Base-by-base conservation (phyloP, 441 rosid genomes). In the Kokia cookei region DNA sequence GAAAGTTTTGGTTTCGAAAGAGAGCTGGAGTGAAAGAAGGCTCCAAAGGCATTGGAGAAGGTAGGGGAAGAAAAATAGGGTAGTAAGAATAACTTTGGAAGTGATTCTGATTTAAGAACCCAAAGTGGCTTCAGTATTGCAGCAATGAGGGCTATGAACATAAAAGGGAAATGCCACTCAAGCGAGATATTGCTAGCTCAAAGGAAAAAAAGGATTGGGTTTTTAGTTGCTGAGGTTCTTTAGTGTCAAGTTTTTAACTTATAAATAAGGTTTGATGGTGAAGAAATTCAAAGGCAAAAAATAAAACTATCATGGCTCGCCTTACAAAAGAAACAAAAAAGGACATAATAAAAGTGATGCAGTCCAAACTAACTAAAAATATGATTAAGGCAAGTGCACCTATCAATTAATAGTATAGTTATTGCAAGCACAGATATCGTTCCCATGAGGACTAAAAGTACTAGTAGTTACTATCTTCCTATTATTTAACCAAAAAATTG, bases 11-110 rank as follows among this genome's bases (percentile, higher is more conserved):
- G 84, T 83, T 79, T 63, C 65, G 89, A 70, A 82, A 83, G 61
- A 79, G 54, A 68, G 88, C 80, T 47, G 86, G 89, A 43, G 86
- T 61, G 13, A 81, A 58, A 82, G 89, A 83, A 11, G 80, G 87
- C 29, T 82, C 89, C 45, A 82, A 84, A 72, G 86, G 93, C 53
- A 83, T 75, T 45, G 86, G 83, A 78, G 89, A 81, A 84, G 93
- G 91, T 24, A 84, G 83, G 29, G 93, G 91, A 73, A 89, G 97
- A 75, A 90, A 86, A 82, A 94, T 91, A 15, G 91, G 91, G 79
- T 82, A 85, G 80, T 71, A 50, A 32, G 43, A 69, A 60, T 81
- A 86, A 70, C 55, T 76, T 42, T 76, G 83, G 71, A 73, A 80
- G 54, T 83, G 85, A 85, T 78, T 74, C 47, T 84, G 86, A 78